A percentile compares a stretch with the other conserved stretches of the same genome.
Evolutionary conservation across 164 flowering plant genomes (phyloP).

Genomic region (Vitis cinerea): DNA sequence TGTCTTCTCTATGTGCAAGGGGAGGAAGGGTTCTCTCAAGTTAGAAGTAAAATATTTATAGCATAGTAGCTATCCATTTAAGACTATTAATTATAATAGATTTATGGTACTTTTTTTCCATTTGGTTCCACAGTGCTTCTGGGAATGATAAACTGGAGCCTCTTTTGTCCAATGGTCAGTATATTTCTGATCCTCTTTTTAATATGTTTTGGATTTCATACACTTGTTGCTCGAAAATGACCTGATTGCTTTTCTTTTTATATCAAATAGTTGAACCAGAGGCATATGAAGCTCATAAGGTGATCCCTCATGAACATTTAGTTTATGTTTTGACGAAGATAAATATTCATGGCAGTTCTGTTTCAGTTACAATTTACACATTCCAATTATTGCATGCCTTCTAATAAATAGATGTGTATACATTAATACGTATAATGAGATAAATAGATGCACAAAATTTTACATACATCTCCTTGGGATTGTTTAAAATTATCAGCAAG

Average conservation of each 20-base stretch:
- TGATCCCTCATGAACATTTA: conserved; percentile 7
- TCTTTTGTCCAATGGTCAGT: conserved; percentile 40
- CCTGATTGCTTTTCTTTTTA: background rate
- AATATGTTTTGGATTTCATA: background rate
- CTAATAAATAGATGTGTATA: no score
- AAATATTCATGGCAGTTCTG: no score
- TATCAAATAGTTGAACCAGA: conserved; percentile 30
- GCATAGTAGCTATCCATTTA: background rate
- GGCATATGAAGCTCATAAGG: conserved; percentile 44
- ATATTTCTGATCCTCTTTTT: background rate
- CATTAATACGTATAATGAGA: no score
- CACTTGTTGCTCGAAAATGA: background rate
- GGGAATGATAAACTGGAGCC: conserved; percentile 29
- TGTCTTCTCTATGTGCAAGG: background rate
- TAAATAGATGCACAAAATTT: no score
- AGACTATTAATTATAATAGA: background rate
- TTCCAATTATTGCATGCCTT: no score
- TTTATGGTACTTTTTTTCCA: background rate
- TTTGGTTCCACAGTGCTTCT: conserved; percentile 31
- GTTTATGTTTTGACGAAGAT: background rate
- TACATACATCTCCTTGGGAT: no score
- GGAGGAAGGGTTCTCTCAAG: background rate
- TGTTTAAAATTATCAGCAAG: no score
- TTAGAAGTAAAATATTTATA: background rate
- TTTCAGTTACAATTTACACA: no score